These are phyloP conservation scores for Bertia moriformis DNA, from an alignment of 2,329 filamentous ascomycete species.

Conservation along the genomic window DNA sequence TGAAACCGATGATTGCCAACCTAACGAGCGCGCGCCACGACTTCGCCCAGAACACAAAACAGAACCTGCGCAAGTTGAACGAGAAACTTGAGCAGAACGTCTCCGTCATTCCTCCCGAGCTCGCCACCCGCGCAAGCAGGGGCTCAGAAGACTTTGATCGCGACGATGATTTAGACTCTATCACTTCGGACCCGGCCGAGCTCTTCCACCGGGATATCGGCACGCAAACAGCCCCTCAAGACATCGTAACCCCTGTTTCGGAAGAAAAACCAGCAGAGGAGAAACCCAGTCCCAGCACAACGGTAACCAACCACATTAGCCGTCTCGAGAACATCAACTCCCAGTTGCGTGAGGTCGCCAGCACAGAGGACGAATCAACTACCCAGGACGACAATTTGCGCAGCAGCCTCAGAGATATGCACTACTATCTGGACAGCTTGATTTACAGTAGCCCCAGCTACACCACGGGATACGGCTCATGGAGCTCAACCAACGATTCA, in stretches of 20 bases:
- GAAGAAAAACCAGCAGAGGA: not conserved
- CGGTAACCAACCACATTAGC: constrained; percentile 19
- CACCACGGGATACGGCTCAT: constrained; percentile 7
- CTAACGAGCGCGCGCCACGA: constrained; percentile 41
- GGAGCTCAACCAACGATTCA: not conserved
- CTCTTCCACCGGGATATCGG: constrained; percentile 49
- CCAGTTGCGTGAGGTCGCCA: constrained; percentile 30
- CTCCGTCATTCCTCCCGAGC: constrained; percentile 29
- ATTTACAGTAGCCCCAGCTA: constrained; percentile 19
- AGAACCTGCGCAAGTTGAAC: constrained; percentile 38
- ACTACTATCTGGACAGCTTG: constrained; percentile 33
- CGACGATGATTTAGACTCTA: constrained; percentile 28
- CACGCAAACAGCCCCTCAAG: constrained; percentile 41
- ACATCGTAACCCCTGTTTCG: constrained; percentile 13
- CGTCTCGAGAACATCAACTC: constrained; percentile 32
- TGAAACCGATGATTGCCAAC: constrained; percentile 39
- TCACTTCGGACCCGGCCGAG: constrained; percentile 43
- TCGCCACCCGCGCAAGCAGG: constrained; percentile 8
- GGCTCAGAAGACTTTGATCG: constrained; percentile 15
- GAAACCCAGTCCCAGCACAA: constrained; percentile 6
- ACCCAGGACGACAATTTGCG: constrained; percentile 12
- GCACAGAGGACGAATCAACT: constrained; percentile 16
- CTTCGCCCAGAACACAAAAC: constrained; percentile 31
- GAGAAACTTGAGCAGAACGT: constrained; percentile 33
- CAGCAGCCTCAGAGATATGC: constrained; percentile 24